Base-by-base conservation (phyloP, 1,139 yeast genomes). In the Protomyces arabidopsidicola region DNA sequence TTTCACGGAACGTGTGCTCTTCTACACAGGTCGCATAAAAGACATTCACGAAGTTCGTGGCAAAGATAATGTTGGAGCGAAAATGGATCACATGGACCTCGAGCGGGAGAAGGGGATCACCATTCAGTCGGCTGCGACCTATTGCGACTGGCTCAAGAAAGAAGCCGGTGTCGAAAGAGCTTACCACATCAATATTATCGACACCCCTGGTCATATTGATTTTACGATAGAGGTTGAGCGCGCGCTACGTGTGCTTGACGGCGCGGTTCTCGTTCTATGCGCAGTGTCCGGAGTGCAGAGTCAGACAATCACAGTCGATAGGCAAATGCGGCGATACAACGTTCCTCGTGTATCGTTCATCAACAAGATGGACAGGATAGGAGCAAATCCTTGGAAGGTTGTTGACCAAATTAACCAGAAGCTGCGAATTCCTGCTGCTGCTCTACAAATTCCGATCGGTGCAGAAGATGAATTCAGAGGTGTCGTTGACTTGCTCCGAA, bases 331-430 rank as follows among this genome's bases (percentile, higher is more conserved):
- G 72, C 86, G 98, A 75, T 95, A 93, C 77, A 90, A 93, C 74
- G 96, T 93, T 72, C 98, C 98, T 65, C 84, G 98, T 75, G 82
- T 95, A 65, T 93, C 98, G 12, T 95, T 93, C 72, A 88, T 93
- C 75, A 93, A 93, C 79, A 93, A 93, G 79, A 91, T 93, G 98
- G 98, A 93, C 77, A 85, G 98, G 75, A 90, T 93, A 97, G 98
- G 98, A 69, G 90, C 98, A 65, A 86, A 91, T 76, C 98, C 98
- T 24, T 93, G 95, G 86, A 84, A 83, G 70, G 97, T 96, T 63
- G 88, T 93, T 71, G 96, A 89, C 66, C 98, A 93, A 78, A 83
- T 93, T 69, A 90, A 91, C 77, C 72, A 78, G 64, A 93, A 93
- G 75, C 82, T 93, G 74, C 89, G 85, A 76, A 89, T 91, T 60